Percentiles rank a stretch among this genome's conserved stretches.
phyloP scores from a whole-genome alignment of 257 asterid genomes.

The Thymus quinquecostatus region DNA sequence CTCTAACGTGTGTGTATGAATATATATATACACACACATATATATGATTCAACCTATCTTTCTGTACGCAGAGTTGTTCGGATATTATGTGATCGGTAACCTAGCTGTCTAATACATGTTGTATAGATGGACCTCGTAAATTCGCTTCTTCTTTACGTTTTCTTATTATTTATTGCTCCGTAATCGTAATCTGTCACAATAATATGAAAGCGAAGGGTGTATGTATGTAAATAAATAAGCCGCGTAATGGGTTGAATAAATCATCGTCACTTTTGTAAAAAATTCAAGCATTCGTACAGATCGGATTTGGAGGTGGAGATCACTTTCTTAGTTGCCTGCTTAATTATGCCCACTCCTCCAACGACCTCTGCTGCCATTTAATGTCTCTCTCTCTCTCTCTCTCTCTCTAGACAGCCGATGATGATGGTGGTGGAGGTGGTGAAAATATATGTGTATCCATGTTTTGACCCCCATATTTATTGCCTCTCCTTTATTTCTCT shows the following conservation, averaged over 20 bases:
- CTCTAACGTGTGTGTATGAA: neutral
- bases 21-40: neutral
- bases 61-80: too few relatives aligned
- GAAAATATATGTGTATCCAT: neutral
- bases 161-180: too few relatives aligned
- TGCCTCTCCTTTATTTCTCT: slow-evolving; percentile 42
- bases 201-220: neutral
- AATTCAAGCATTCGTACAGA: neutral
- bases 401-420: neutral
- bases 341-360: slow-evolving; percentile 38
- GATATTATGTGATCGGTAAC: too few relatives aligned
- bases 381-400: slow-evolving; percentile 26
- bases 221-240: neutral
- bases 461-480: slow-evolving; percentile 42
- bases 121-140: too few relatives aligned
- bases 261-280: too few relatives aligned
- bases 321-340: slow-evolving; percentile 14
- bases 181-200: neutral
- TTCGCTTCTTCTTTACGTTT: too few relatives aligned
- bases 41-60: too few relatives aligned
- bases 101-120: too few relatives aligned
- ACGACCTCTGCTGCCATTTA: slow-evolving; percentile 51
- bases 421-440: neutral
- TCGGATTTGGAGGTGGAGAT: slow-evolving; percentile 40
- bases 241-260: neutral